phyloP scores from a whole-genome alignment of 2,329 filamentous ascomycete species.

The Madurella fahalii region DNA sequence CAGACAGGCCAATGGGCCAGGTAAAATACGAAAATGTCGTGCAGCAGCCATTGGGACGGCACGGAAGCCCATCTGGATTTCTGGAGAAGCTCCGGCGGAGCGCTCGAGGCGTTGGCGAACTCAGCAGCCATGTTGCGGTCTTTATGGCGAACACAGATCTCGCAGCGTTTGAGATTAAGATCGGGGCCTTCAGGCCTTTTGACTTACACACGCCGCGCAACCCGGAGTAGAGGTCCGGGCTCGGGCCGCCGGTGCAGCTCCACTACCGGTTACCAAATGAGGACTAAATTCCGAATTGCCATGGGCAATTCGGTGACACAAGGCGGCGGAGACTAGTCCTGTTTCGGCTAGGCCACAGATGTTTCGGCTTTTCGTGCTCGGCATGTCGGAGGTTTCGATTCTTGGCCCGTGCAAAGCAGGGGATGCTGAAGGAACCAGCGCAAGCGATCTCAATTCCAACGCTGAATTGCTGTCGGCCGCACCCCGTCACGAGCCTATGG shows the following conservation, averaged over 20 bases:
- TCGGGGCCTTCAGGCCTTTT: neutral
- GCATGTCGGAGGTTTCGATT: too few relatives aligned
- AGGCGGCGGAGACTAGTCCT: constrained; percentile 31
- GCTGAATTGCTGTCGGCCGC: too few relatives aligned
- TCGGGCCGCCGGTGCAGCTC: neutral
- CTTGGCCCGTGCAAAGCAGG: too few relatives aligned
- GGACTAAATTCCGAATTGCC: constrained; percentile 36
- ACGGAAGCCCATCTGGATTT: constrained; percentile 3
- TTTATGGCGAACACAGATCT: neutral
- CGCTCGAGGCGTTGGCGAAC: neutral
- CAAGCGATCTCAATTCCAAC: too few relatives aligned
- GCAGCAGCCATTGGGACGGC: neutral
- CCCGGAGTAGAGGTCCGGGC: neutral
- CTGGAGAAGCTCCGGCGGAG: neutral
- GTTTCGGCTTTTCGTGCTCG: too few relatives aligned
- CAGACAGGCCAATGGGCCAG: constrained; percentile 18
- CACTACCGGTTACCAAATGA: constrained; percentile 14
- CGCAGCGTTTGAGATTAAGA: neutral
- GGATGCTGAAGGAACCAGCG: too few relatives aligned
- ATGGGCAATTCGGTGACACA: too few relatives aligned
- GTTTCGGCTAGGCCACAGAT: constrained; percentile 11
- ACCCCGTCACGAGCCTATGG: too few relatives aligned
- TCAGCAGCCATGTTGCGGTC: neutral
- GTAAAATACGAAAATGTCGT: neutral
- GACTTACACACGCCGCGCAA: neutral